A percentile compares a stretch with the other conserved stretches of the same genome.
Evolutionary conservation across 805 yeast species (phyloP).

Genomic region (Ascoidea asiatica): DNA sequence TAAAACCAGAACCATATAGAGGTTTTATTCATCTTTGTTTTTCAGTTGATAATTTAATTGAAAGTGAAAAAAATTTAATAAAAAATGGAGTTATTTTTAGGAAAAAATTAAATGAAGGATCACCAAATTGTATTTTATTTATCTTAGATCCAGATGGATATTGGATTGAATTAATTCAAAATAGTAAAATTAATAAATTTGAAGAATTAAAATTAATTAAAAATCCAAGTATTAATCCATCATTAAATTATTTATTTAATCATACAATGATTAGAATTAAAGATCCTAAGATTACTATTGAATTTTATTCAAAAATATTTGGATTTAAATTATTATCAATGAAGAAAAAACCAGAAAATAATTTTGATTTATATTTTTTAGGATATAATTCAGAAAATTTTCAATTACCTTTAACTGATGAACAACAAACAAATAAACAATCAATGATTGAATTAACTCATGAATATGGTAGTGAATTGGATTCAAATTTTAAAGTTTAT

Average conservation of each 20-base stretch:
- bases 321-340: constrained; percentile 68
- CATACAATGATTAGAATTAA: constrained; percentile 90
- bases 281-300: constrained; percentile 64
- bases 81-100: constrained; percentile 58
- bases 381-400: no score
- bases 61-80: constrained; percentile 44
- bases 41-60: constrained; percentile 67
- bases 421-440: constrained; percentile 34
- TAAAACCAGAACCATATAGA: constrained; percentile 71
- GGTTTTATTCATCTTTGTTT: constrained; percentile 94
- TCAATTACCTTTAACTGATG: no score
- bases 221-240: no score
- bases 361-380: constrained; percentile 76
- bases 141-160: constrained; percentile 93
- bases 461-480: constrained; percentile 90
- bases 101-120: constrained; percentile 78
- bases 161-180: constrained; percentile 85
- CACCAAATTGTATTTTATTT: constrained; percentile 88
- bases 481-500: constrained; percentile 56
- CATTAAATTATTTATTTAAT: constrained; percentile 53
- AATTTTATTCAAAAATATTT: constrained; percentile 63
- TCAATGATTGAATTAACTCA: constrained; percentile 82
- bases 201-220: constrained; percentile 22
- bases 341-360: constrained; percentile 46
- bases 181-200: constrained; percentile 27